Base-by-base conservation (phyloP, 441 rosid genomes). In the Gossypium davidsonii region DNA sequence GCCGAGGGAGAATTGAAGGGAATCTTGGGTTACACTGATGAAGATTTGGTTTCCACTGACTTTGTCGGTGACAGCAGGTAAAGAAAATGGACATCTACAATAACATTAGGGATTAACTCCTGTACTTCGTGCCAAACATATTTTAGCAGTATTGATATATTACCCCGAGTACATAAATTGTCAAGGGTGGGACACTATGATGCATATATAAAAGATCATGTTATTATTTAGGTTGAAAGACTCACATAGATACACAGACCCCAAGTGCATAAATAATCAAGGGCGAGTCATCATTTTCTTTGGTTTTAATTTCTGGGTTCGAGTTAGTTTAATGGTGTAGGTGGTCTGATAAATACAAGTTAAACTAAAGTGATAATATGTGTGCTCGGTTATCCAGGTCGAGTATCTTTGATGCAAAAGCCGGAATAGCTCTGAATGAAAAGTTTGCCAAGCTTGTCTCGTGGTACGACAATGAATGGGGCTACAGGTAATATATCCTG, bases 381-480 rank as follows among this genome's bases (percentile, higher is more conserved):
- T 63, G 25, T 37, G 42, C 58, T 42, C 20, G 39, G 10, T 70
- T 49, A 14, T 74, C 6, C 76, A 88, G 91, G 80, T 89, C 93
- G 55, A 89, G 93, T 75, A 87, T 89, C 57, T 89, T 87, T 25
- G 93, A 89, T 76, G 93, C 93, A 9, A 89, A 89, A 78, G 93
- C 93, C n/a, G 93, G 93, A 56, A 89, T 89, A 64, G 87, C 89
- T 5, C 73, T 87, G 84, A 89, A 70, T 6, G 79, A 83, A 8
- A 78, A 72, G 0, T 89, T 87, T 70, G 84, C 70, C 69, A 89
- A 89, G 76, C 74, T 89, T 59, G 77, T 89, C 58, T 21, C 89
- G 0, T 89, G 93, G 93, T 89, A 89, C 42, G 93, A 89, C 84
- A 89, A 89, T 34, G 91, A 89, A 23, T 82, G 85, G 88, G 93